Evolutionary conservation across 2,329 filamentous ascomycete species (phyloP).

Genomic region (Fusarium ramigenum): DNA sequence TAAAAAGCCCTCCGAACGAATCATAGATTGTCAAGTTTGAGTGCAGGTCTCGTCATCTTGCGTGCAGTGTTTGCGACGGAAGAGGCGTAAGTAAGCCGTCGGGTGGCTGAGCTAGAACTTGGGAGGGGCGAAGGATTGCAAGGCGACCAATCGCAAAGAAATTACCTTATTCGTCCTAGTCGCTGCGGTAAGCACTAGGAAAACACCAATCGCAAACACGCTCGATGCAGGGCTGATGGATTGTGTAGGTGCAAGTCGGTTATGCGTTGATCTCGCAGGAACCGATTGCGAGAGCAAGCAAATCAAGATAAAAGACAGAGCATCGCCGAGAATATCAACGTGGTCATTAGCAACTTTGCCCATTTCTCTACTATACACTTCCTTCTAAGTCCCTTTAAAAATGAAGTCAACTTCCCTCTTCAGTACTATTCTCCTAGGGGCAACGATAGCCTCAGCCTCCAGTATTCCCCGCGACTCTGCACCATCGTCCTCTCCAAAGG

Average conservation of each 20-base stretch:
- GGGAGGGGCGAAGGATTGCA: not conserved
- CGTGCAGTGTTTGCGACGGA: not conserved
- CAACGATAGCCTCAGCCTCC: not conserved
- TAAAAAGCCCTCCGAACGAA: not conserved
- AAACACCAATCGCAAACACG: not conserved
- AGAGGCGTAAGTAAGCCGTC: not conserved
- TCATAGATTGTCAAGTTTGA: not conserved
- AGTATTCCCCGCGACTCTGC: rapidly evolving
- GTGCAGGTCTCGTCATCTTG: not conserved
- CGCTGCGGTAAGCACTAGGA: not conserved
- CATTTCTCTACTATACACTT: not conserved
- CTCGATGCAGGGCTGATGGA: not conserved
- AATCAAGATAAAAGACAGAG: not conserved
- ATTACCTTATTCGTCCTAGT: not conserved
- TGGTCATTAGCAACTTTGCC: rapidly evolving
- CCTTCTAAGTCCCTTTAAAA: rapidly evolving
- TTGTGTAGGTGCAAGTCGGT: not conserved
- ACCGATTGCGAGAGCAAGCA: not conserved
- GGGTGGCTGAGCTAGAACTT: not conserved
- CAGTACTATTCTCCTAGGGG: not conserved
- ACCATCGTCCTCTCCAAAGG: rapidly evolving
- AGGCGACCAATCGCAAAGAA: not conserved
- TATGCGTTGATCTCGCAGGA: rapidly evolving
- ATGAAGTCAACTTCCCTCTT: not conserved
- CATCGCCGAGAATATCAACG: not conserved